A percentile compares a stretch with the other conserved stretches of the same genome.
phyloP scores from a whole-genome alignment of 768 basidiomycete species.

The Tulasnella sp. region DNA sequence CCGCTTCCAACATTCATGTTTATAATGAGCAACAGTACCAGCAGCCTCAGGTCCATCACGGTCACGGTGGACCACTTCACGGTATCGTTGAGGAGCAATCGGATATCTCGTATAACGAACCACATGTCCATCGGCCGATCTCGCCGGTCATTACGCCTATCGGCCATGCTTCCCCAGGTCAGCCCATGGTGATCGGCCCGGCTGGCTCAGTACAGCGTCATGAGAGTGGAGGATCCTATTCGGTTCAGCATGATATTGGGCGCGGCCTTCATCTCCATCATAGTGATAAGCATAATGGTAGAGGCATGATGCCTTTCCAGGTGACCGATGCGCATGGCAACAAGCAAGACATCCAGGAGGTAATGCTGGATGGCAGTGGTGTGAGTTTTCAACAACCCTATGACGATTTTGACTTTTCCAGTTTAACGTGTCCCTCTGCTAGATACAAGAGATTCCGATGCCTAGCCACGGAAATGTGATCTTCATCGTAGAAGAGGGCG shows the following conservation, averaged over 20 bases:
- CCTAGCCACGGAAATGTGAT: constrained; percentile 17
- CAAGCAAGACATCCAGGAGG: constrained; percentile 6
- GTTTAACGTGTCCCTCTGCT: background rate
- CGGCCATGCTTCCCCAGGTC: no score
- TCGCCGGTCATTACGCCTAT: no score
- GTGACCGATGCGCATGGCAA: constrained; percentile 10
- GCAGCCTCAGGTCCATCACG: background rate
- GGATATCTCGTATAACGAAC: background rate
- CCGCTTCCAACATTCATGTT: constrained; percentile 12
- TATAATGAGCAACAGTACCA: background rate
- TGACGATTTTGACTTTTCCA: background rate
- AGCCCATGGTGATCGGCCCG: no score
- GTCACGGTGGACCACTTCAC: background rate
- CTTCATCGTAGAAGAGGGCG: constrained; percentile 17
- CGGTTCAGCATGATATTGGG: background rate
- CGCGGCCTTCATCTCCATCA: constrained; percentile 9
- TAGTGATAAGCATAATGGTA: background rate
- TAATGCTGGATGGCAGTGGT: constrained; percentile 11
- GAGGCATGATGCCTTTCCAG: background rate
- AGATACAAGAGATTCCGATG: constrained; percentile 16
- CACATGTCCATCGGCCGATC: no score
- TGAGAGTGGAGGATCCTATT: background rate
- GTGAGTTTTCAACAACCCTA: background rate
- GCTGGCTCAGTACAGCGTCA: background rate
- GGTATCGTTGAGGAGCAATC: constrained; percentile 15